Evolutionary conservation across 192 early-diverging fungal species (phyloP).

Genomic region (Backusella sp.): DNA sequence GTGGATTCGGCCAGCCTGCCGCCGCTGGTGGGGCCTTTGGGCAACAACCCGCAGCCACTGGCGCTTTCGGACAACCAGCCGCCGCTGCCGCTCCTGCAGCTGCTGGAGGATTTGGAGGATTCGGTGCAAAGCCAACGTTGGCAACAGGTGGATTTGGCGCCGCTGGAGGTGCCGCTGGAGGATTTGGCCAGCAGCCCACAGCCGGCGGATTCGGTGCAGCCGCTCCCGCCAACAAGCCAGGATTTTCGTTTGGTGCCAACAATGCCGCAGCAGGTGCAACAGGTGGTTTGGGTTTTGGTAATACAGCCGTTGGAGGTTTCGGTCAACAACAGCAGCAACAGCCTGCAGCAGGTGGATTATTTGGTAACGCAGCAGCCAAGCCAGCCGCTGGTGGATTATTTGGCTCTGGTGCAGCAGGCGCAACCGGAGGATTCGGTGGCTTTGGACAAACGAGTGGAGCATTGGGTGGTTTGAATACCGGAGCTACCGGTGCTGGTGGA

Average conservation of each 20-base stretch:
- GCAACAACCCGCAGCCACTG: conserved; percentile 9
- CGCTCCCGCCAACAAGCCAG: conserved; percentile 31
- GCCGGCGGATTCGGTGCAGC: conserved; percentile 30
- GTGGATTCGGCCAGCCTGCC: conserved; percentile 3
- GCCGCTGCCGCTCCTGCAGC: conserved; percentile 18
- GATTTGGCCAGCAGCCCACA: background rate
- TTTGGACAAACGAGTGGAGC: conserved; percentile 15
- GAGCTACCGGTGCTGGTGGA: conserved; percentile 5
- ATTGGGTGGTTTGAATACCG: background rate
- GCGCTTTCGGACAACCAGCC: conserved; percentile 27
- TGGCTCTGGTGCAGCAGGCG: background rate
- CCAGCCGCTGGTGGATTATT: background rate
- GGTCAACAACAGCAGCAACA: background rate
- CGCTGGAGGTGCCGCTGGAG: conserved; percentile 1
- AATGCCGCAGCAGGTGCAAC: background rate
- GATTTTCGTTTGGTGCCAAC: conserved; percentile 25
- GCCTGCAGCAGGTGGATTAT: background rate
- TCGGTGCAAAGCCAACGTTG: background rate
- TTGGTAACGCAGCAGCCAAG: conserved; percentile 1
- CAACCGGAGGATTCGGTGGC: background rate
- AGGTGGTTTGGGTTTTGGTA: background rate
- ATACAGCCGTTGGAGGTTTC: background rate
- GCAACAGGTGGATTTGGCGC: conserved; percentile 30
- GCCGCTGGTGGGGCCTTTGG: conserved; percentile 13
- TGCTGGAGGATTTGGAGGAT: conserved; percentile 15